Percentiles rank a stretch among this genome's conserved stretches.
Evolutionary conservation across 371 early-diverging fungal species (phyloP).

Genomic region (Enterocytospora artemiae): DNA sequence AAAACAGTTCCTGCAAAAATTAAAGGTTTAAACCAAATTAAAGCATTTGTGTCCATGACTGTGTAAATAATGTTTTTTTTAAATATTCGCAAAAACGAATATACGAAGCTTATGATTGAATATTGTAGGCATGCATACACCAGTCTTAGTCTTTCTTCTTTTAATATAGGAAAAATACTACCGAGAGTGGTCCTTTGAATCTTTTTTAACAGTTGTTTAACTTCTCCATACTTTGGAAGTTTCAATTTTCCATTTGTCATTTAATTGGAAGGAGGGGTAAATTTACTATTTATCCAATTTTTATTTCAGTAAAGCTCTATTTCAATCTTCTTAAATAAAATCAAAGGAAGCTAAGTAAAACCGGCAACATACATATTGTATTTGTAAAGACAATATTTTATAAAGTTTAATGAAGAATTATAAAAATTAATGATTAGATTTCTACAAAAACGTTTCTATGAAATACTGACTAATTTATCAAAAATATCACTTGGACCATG

Average conservation of each 20-base stretch:
- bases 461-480: too few relatives aligned
- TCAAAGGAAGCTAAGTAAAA: too few relatives aligned
- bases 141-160: not conserved
- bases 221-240: slow-evolving; percentile 1
- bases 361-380: too few relatives aligned
- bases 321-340: too few relatives aligned
- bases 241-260: not conserved
- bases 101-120: slow-evolving; percentile 3
- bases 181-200: slow-evolving; percentile 4
- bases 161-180: not conserved
- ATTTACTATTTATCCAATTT: too few relatives aligned
- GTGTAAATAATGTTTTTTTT: slow-evolving; percentile 6
- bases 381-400: too few relatives aligned
- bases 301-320: too few relatives aligned
- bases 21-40: slow-evolving; percentile 8
- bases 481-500: too few relatives aligned
- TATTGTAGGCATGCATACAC: not conserved
- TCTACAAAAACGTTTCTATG: too few relatives aligned
- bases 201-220: not conserved
- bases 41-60: slow-evolving; percentile 7
- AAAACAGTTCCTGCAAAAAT: slow-evolving; percentile 5
- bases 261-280: too few relatives aligned
- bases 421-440: too few relatives aligned
- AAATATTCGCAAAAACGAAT: slow-evolving; percentile 2
- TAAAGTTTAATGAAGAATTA: too few relatives aligned